Percentiles rank a stretch among this genome's conserved stretches.
Conservation (phyloP, 352 stramenopile species). For the Aphanomyces astaci region DNA sequence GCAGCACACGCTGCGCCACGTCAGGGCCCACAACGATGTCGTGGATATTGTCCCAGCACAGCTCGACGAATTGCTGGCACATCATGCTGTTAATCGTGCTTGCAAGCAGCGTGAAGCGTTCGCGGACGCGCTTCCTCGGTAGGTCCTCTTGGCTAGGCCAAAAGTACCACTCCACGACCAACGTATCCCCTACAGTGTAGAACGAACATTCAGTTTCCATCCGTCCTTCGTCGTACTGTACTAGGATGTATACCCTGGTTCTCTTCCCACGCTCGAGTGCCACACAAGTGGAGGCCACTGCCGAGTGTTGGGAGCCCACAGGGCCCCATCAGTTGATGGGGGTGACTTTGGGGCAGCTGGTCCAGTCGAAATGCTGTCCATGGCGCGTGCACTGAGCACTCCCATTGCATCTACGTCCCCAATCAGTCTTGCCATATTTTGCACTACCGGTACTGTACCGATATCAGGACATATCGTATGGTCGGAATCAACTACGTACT, state of each 20-base stretch:
- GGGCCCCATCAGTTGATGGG: conserved; percentile 5
- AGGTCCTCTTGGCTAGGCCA: neutral
- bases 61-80: conserved; percentile 20
- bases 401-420: conserved; percentile 14
- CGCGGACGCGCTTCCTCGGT: conserved; percentile 11
- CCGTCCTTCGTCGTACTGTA: no score
- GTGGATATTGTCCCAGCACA: neutral
- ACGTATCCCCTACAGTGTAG: neutral
- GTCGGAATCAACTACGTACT: neutral
- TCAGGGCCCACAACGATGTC: neutral
- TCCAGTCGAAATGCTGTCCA: conserved; percentile 9
- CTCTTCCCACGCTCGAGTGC: conserved; percentile 19
- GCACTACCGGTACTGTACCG: neutral
- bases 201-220: neutral
- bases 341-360: conserved; percentile 2
- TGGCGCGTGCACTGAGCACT: neutral
- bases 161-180: conserved; percentile 22
- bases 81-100: conserved; percentile 19
- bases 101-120: conserved; percentile 21
- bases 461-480: neutral
- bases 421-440: no score
- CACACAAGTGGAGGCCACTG: conserved; percentile 11
- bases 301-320: conserved; percentile 11
- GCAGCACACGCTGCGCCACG: conserved; percentile 5
- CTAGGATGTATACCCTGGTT: conserved; percentile 14